phyloP scores from a whole-genome alignment of 139 green algal species.

The Chlamydomonas sp. region DNA sequence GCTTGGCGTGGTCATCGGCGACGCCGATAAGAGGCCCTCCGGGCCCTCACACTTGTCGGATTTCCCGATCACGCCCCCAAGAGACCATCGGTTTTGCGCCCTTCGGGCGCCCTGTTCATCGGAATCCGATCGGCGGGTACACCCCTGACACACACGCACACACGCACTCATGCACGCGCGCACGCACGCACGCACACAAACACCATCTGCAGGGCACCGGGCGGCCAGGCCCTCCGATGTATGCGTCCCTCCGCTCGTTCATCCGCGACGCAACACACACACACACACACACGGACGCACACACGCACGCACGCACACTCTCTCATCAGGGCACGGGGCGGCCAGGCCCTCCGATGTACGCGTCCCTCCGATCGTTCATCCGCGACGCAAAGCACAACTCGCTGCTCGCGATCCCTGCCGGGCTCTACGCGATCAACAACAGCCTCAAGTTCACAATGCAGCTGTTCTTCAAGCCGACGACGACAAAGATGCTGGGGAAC shows the following conservation, averaged over 20 bases:
- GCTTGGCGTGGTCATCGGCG: no score
- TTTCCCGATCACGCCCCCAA: no score
- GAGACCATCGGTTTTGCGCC: no score
- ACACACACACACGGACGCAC: no score
- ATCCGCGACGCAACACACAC: constrained; percentile 62
- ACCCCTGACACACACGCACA: no score
- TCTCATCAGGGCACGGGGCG: constrained; percentile 57
- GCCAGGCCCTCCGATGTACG: constrained; percentile 60
- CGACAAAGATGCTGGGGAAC: constrained; percentile 96
- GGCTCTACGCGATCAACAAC: constrained; percentile 94
- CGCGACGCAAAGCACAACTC: constrained; percentile 69
- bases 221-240: constrained; percentile 58
- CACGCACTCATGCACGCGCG: no score
- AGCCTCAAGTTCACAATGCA: constrained; percentile 96
- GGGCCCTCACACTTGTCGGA: no score
- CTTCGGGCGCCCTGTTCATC: no score
- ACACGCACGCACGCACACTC: no score
- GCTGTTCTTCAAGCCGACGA: constrained; percentile 62
- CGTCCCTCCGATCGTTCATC: constrained; percentile 48
- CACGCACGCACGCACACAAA: no score
- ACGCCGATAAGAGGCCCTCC: no score
- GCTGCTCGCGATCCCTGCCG: constrained; percentile 68
- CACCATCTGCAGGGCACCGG: constrained; percentile 54
- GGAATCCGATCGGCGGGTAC: no score
- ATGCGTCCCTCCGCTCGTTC: constrained; percentile 52